Evolutionary conservation across 1,139 yeast genomes (phyloP), one percentile per base, ranked within the genome.

Genomic region (Pichia sp.): DNA sequence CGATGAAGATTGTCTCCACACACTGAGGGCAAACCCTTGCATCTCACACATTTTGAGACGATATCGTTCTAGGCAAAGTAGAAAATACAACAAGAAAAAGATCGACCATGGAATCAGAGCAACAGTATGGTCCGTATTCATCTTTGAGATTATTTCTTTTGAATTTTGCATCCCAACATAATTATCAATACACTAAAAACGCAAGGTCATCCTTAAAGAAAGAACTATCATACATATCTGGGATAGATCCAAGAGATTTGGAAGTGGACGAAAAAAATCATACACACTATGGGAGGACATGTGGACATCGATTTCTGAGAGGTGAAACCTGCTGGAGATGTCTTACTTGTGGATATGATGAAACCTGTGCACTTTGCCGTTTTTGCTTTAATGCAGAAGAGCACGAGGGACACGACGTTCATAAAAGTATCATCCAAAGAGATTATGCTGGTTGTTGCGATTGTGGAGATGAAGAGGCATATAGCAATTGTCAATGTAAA

Each of bases 251-350:
- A 3, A 46, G 60, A 13, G 67, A 67, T 40, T 54, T 61, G 1
- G 40, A 31, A 31, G 59, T 65, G 36, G 65, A 62, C 46, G 62
- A 66, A 4, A 49, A 59, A 8, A 56, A 61, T 41, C 80, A 79
- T 4, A 73, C 73, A 46, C 96, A 89, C 64, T 79, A 82, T 13
- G 80, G 84, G 41, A 75, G 87, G 68, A 87, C 95, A 0, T 90
- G 97, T 70, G 87, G 90, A 1, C 75, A 87, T 40, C 82, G 85
- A 53, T 87, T 90, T 64, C 75, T 82, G 47, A 81, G 83, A 53
- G 96, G 96, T n/a, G 96, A 90, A 64, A 93, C 96, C 0, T 86
- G 90, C 3, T 87, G 87, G 66, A 75, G 95, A 47, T 90, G 97
- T 63, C 66, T 80, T 47, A 88, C 96, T 0, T 90, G 97, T 70